Evolutionary conservation across 306 rosid species (phyloP).

Genomic region (Trichosanthes truncata): DNA sequence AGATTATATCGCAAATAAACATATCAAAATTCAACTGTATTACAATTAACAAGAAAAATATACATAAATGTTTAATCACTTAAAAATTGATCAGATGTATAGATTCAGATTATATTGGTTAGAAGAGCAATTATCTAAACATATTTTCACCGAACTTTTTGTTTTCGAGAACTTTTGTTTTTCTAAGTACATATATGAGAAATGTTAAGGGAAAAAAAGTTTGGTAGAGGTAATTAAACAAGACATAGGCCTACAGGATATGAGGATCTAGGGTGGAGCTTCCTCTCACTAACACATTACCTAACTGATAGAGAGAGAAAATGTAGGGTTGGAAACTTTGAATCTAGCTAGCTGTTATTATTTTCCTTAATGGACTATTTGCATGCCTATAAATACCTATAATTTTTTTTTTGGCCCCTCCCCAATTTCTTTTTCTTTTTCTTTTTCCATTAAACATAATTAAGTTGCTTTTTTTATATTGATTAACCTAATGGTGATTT

Average conservation of each 20-base stretch:
- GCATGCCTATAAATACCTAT: constrained; percentile 8
- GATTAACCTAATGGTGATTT: no score
- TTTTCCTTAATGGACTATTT: constrained; percentile 1
- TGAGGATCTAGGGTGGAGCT: constrained; percentile 10
- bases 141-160: neutral
- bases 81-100: no score
- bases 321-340: neutral
- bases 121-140: neutral
- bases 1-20: no score
- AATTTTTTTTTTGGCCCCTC: neutral
- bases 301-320: neutral
- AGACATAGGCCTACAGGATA: neutral
- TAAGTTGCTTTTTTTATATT: neutral
- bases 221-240: neutral
- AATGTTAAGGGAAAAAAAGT: neutral
- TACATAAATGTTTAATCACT: no score
- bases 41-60: no score
- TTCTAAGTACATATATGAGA: neutral
- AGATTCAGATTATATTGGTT: neutral
- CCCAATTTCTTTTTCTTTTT: neutral
- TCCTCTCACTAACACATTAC: constrained; percentile 5
- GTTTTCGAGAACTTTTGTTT: neutral
- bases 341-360: neutral
- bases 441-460: neutral
- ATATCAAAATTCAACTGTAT: no score